A percentile compares a stretch with the other conserved stretches of the same genome.
Conservation (phyloP, 352 stramenopile species). For the Phytophthora cryptogea region DNA sequence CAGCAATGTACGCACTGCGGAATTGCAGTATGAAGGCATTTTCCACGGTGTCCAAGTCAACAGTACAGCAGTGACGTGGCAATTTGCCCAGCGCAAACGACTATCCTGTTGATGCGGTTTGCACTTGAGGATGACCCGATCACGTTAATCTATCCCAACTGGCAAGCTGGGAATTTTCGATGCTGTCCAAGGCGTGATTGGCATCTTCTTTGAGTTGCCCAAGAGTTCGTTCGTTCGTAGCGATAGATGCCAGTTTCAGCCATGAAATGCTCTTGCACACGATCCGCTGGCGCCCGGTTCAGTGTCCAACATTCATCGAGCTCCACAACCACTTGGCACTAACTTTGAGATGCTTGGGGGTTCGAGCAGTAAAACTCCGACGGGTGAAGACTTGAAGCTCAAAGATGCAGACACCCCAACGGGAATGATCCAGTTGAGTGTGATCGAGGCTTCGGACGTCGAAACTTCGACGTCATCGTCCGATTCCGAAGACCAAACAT, state of each 20-base stretch:
- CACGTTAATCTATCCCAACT: conserved; percentile 19
- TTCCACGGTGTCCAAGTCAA: neutral
- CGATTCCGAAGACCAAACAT: conserved; percentile 21
- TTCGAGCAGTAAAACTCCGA: conserved; percentile 20
- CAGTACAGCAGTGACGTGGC: conserved; percentile 14
- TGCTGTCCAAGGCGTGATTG: conserved; percentile 5
- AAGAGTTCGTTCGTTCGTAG: conserved; percentile 8
- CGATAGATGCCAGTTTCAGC: neutral
- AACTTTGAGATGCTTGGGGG: conserved; percentile 11
- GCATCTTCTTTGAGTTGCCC: neutral
- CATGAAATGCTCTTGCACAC: no score
- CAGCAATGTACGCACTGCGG: neutral
- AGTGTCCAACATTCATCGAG: conserved; percentile 10
- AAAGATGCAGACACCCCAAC: conserved; percentile 15
- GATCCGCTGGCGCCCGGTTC: neutral
- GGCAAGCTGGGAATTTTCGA: conserved; percentile 17
- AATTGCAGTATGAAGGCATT: neutral
- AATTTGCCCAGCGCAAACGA: conserved; percentile 11
- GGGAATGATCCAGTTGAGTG: conserved; percentile 17
- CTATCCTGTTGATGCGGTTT: conserved; percentile 3
- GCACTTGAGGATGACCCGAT: conserved; percentile 6
- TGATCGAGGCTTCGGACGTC: conserved; percentile 10
- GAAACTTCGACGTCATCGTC: conserved; percentile 21
- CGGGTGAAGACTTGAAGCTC: conserved; percentile 11
- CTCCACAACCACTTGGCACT: neutral